Conservation (phyloP, 2,329 filamentous ascomycete genomes). For the Aspergillus tanneri region DNA sequence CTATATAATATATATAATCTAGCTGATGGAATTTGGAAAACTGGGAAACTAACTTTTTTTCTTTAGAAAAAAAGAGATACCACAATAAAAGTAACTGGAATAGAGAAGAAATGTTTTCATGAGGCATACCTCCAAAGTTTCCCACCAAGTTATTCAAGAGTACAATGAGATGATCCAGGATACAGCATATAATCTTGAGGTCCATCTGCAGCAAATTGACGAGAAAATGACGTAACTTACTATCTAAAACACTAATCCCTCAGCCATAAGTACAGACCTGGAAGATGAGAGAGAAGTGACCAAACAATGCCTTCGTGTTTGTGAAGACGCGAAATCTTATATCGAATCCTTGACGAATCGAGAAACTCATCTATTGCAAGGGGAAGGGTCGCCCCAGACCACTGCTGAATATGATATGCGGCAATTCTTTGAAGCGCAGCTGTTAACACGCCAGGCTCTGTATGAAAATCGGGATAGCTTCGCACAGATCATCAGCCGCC, state of each 20-base stretch:
- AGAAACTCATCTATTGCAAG: slow-evolving; percentile 25
- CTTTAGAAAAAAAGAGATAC: too few relatives aligned
- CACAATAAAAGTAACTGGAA: too few relatives aligned
- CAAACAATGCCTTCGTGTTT: slow-evolving; percentile 42
- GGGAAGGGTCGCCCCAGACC: neutral
- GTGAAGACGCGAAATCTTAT: slow-evolving; percentile 38
- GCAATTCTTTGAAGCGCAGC: slow-evolving; percentile 34
- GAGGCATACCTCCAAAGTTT: slow-evolving; percentile 36
- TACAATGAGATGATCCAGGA: slow-evolving; percentile 43
- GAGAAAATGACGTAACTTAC: slow-evolving; percentile 32
- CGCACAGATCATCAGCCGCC: slow-evolving; percentile 31
- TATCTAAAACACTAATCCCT: slow-evolving; percentile 16
- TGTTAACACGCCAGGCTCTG: slow-evolving; percentile 32
- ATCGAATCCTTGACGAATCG: slow-evolving; percentile 34
- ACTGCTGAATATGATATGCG: slow-evolving; percentile 13
- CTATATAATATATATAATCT: too few relatives aligned
- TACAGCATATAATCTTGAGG: slow-evolving; percentile 36
- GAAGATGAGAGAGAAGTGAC: slow-evolving; percentile 40
- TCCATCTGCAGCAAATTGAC: slow-evolving; percentile 38
- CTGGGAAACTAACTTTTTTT: too few relatives aligned
- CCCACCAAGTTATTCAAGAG: slow-evolving; percentile 31
- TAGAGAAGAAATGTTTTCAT: too few relatives aligned
- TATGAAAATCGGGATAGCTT: slow-evolving; percentile 34
- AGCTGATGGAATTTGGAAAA: too few relatives aligned
- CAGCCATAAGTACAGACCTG: slow-evolving; percentile 30